These are phyloP conservation scores for Coccomyxa subellipsoidea DNA, from an alignment of 163 green algal species.

Conservation along the genomic window DNA sequence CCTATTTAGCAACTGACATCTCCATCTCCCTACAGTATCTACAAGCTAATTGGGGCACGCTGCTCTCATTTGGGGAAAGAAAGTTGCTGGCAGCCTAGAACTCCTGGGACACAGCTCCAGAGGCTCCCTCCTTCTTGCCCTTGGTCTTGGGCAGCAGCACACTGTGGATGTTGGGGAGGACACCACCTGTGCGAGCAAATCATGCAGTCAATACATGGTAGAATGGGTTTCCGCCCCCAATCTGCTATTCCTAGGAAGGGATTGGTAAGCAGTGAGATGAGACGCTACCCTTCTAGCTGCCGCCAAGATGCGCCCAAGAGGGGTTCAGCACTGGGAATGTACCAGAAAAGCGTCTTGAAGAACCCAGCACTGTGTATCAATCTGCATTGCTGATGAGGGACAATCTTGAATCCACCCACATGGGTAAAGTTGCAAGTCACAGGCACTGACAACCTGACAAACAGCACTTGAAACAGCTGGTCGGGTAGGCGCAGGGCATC, in stretches of 20 bases:
- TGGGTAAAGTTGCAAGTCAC: neutral
- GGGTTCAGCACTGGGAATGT: no score
- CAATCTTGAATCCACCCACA: no score
- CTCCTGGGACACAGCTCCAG: neutral
- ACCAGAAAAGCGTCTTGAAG: no score
- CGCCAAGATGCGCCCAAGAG: neutral
- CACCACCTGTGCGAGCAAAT: constrained; percentile 66
- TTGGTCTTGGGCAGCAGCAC: constrained; percentile 87
- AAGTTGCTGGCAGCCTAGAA: neutral
- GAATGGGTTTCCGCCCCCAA: no score
- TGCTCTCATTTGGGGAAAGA: no score
- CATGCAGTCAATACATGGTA: neutral
- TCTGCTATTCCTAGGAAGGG: no score
- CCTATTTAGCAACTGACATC: no score
- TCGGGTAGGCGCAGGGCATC: no score
- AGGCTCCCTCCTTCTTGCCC: constrained; percentile 36
- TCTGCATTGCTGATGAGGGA: no score
- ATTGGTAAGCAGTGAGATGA: neutral
- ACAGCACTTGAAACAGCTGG: neutral
- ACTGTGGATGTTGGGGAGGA: constrained; percentile 95
- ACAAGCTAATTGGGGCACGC: no score
- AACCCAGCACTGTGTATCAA: no score
- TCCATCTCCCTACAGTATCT: no score
- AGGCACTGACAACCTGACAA: neutral
- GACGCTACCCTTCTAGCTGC: neutral